Conservation (phyloP, 31 red algal species). For the Porphyra umbilicalis region DNA sequence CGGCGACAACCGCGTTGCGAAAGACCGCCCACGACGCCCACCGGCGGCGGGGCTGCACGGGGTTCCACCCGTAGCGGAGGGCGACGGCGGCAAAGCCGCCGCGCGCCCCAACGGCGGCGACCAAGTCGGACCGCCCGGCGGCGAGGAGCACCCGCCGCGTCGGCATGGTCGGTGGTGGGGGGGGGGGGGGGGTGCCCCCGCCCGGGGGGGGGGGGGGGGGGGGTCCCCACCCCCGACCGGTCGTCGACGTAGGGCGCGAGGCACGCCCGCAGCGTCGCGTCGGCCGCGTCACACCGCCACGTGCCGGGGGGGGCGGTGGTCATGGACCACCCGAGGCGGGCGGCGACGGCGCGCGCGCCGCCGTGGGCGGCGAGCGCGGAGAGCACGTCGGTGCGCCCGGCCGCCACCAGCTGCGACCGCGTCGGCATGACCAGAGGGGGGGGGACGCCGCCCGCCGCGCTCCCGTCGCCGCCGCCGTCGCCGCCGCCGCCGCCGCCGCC, state of each 20-base stretch:
- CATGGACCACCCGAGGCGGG: slow-evolving; percentile 10
- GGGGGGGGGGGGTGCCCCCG: too few species aligned
- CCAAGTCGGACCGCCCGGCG: neutral
- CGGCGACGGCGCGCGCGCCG: slow-evolving; percentile 31
- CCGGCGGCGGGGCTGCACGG: neutral
- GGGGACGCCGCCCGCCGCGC: too few species aligned
- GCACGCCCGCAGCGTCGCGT: slow-evolving; percentile 19
- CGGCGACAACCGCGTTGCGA: neutral
- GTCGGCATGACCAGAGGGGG: slow-evolving; percentile 37
- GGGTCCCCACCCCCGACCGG: slow-evolving; percentile 44
- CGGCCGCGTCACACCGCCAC: slow-evolving; percentile 35
- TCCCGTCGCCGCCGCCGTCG: too few species aligned
- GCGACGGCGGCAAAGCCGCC: neutral
- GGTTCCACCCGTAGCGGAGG: neutral
- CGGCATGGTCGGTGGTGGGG: neutral
- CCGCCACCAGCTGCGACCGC: slow-evolving; percentile 30
- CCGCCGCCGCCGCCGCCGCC: too few species aligned
- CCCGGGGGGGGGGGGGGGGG: too few species aligned
- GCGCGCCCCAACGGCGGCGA: neutral
- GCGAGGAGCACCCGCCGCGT: neutral
- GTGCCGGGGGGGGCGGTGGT: neutral
- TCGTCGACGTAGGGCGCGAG: slow-evolving; percentile 25
- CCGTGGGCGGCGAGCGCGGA: slow-evolving; percentile 64
- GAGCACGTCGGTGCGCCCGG: slow-evolving; percentile 36
- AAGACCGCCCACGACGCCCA: neutral